phyloP scores from a whole-genome alignment of 108 stramenopile genomes.

The Pseudonitzschia multistriata region DNA sequence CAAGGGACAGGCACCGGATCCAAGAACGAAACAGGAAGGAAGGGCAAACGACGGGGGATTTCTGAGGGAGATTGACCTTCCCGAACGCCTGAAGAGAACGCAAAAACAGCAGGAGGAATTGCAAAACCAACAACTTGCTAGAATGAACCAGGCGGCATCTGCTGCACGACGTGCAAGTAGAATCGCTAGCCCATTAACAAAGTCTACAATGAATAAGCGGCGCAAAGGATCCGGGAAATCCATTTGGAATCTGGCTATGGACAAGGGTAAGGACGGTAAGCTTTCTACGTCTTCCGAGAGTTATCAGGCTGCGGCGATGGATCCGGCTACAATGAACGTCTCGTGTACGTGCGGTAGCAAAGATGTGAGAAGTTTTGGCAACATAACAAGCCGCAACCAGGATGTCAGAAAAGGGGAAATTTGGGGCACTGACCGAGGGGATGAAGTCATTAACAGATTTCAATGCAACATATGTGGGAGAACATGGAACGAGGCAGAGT shows the following conservation, averaged over 20 bases:
- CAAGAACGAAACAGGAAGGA: constrained; percentile 26
- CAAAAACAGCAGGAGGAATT: constrained; percentile 29
- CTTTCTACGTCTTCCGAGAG: constrained; percentile 7
- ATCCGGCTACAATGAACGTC: background rate
- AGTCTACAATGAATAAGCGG: constrained; percentile 26
- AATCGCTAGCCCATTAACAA: background rate
- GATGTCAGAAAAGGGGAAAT: constrained; percentile 73
- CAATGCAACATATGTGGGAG: constrained; percentile 64
- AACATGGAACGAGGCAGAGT: constrained; percentile 57
- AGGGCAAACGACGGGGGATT: constrained; percentile 58
- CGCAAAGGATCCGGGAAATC: constrained; percentile 46
- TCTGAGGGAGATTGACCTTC: constrained; percentile 46
- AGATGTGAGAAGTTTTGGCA: constrained; percentile 47
- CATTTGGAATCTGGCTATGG: constrained; percentile 67
- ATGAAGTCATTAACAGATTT: constrained; percentile 50
- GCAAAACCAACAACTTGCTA: constrained; percentile 22
- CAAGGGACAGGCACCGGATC: constrained; percentile 29
- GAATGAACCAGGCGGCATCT: constrained; percentile 31
- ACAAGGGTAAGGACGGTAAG: constrained; percentile 14
- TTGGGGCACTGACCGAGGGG: constrained; percentile 70
- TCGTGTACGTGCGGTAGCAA: constrained; percentile 47
- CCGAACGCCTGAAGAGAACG: constrained; percentile 40
- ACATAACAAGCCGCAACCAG: constrained; percentile 59
- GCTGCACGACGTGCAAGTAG: background rate
- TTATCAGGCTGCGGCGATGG: background rate